These are phyloP conservation scores for Picea sitchensis DNA, from an alignment of 75 land plant genomes.

Conservation along the genomic window DNA sequence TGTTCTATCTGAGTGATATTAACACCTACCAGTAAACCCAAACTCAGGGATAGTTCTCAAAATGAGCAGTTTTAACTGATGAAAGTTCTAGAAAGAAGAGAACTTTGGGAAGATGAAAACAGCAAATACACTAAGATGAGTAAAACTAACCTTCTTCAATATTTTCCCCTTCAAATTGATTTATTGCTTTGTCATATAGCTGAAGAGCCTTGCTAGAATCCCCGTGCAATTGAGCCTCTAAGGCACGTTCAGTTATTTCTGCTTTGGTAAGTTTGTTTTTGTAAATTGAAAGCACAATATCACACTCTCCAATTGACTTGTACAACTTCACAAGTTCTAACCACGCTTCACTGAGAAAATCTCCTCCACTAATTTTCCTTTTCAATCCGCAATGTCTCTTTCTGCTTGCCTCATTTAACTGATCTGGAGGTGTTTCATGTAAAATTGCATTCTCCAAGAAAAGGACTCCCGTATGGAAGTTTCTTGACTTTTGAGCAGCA, in stretches of 20 bases:
- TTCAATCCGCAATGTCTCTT: constrained; percentile 37
- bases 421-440: constrained; percentile 26
- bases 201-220: constrained; percentile 26
- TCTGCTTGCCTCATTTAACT: constrained; percentile 1
- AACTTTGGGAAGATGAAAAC: background rate
- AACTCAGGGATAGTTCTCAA: background rate
- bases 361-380: constrained; percentile 15
- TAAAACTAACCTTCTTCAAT: constrained; percentile 8
- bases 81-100: background rate
- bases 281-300: constrained; percentile 42
- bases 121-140: background rate
- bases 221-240: constrained; percentile 38
- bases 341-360: constrained; percentile 37
- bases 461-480: constrained; percentile 42
- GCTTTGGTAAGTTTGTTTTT: constrained; percentile 29
- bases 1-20: constrained; percentile 19
- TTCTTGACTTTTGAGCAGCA: constrained; percentile 39
- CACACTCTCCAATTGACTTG: constrained; percentile 44
- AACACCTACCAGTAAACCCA: background rate
- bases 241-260: constrained; percentile 25
- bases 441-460: constrained; percentile 40
- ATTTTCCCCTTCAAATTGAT: constrained; percentile 16
- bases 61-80: background rate
- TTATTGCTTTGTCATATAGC: constrained; percentile 42
- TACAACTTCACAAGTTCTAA: constrained; percentile 45